Conservation (phyloP, 768 basidiomycete genomes). For the Amanita pseudoporphyria region DNA sequence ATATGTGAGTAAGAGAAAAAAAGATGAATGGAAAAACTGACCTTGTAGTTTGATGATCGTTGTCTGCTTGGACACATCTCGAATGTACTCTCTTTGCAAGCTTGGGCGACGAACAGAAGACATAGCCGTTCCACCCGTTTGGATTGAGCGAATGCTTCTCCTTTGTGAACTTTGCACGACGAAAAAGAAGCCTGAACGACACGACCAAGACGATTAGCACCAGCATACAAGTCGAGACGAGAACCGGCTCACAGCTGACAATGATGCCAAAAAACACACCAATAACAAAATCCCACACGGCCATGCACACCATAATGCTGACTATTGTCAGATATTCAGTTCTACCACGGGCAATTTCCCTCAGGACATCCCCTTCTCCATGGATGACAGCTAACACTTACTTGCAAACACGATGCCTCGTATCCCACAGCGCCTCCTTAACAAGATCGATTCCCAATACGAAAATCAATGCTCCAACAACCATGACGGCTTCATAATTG, state of each 20-base stretch:
- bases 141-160: slow-evolving; percentile 72
- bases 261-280: slow-evolving; percentile 91
- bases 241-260: slow-evolving; percentile 65
- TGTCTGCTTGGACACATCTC: slow-evolving; percentile 89
- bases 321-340: slow-evolving; percentile 76
- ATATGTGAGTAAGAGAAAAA: not conserved
- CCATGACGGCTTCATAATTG: slow-evolving; percentile 61
- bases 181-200: slow-evolving; percentile 75
- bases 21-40: slow-evolving; percentile 10
- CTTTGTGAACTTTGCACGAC: slow-evolving; percentile 91
- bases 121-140: slow-evolving; percentile 75
- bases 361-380: not conserved
- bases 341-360: slow-evolving; percentile 21
- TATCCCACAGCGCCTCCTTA: slow-evolving; percentile 97
- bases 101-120: slow-evolving; percentile 89
- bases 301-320: slow-evolving; percentile 89
- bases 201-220: not conserved
- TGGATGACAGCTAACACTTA: slow-evolving; percentile 20
- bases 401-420: slow-evolving; percentile 76
- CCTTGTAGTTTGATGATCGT: slow-evolving; percentile 84
- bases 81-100: slow-evolving; percentile 80
- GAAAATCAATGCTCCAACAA: slow-evolving; percentile 87
- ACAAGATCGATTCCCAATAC: slow-evolving; percentile 91
- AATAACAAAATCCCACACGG: slow-evolving; percentile 87
- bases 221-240: not conserved